Evolutionary conservation across 306 rosid genomes (phyloP).

Genomic region (Malus sylvestris): DNA sequence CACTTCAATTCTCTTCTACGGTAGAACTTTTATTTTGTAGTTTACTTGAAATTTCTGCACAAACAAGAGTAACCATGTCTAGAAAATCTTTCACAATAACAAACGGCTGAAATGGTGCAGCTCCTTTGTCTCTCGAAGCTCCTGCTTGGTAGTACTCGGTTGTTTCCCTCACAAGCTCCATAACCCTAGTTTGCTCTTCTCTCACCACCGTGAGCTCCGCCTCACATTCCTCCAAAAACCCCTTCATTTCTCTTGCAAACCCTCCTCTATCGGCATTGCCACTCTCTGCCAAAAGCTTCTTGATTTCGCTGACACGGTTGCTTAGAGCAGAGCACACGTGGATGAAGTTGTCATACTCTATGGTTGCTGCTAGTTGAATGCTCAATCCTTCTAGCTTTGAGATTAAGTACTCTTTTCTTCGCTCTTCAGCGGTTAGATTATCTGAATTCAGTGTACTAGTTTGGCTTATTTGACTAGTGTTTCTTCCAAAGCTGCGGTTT

Average conservation of each 20-base stretch:
- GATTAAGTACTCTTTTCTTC: slow-evolving; percentile 30
- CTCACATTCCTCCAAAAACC: slow-evolving; percentile 57
- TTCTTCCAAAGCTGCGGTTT: slow-evolving; percentile 9
- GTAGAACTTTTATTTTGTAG: slow-evolving; percentile 30
- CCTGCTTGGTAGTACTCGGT: slow-evolving; percentile 62
- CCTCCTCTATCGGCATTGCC: slow-evolving; percentile 36
- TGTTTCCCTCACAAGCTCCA: slow-evolving; percentile 63
- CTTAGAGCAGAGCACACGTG: slow-evolving; percentile 29
- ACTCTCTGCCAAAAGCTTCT: slow-evolving; percentile 30
- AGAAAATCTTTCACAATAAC: slow-evolving; percentile 59
- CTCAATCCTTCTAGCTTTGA: slow-evolving; percentile 38
- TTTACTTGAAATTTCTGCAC: slow-evolving; percentile 37
- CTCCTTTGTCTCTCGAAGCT: slow-evolving; percentile 31
- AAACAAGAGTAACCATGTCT: slow-evolving; percentile 52
- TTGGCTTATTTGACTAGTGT: slow-evolving; percentile 2
- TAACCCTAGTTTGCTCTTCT: slow-evolving; percentile 46
- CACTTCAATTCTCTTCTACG: too few relatives aligned
- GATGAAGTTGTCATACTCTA: slow-evolving; percentile 45
- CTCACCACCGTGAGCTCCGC: slow-evolving; percentile 55
- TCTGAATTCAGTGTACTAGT: not conserved
- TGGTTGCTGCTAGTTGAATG: slow-evolving; percentile 55
- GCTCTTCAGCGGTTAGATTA: slow-evolving; percentile 18
- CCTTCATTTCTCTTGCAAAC: slow-evolving; percentile 49
- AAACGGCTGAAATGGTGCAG: slow-evolving; percentile 50
- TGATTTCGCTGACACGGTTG: slow-evolving; percentile 34